Base-by-base conservation (phyloP, 2,329 filamentous ascomycete genomes). In the Pseudogymnoascus sp. region DNA sequence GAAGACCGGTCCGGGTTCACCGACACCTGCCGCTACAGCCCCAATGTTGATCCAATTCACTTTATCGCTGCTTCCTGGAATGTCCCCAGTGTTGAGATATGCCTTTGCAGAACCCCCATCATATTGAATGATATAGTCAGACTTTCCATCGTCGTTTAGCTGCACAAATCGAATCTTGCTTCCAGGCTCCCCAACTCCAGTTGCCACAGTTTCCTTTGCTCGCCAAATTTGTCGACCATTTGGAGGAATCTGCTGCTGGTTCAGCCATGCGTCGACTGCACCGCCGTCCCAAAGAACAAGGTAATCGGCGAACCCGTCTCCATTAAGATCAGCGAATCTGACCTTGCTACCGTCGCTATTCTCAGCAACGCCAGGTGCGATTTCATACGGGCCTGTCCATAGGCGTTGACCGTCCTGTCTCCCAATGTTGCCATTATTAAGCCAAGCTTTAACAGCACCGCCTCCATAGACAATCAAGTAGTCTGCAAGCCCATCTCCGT, bases 361-460 rank as follows among this genome's bases (percentile, higher is more conserved):
- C 10, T 36, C 35, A 13, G 35, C 35, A 9, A 36, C 35, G 4
- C 35, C 35, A 9, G 35, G 35, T 13, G 35, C 35, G 13, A 36
- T 36, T 4, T 2, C 9, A 9, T 36, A 9, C 35, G 35, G 35
- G 10, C 35, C 35, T 9, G 35, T 36, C 35, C 35, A 36, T 36
- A 36, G 35, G 9, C 35, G 35, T 36, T 36, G 35, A 5, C 35
- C 35, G 7, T 29, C 42, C n/a, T 48, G 17, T 9, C 27, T 29
- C 7, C 21, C 21, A 38, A 62, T 62, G 27, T 39, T 62, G 8
- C 60, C 60, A 39, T 62, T 62, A 15, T 62, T 62, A 9, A 33
- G 25, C 7, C 48, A 62, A 9, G 42, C 60, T 58, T 62, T 62
- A 35, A 62, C 60, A 36, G 60, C 48, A 21, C 60, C 60, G 13